A percentile compares a stretch with the other conserved stretches of the same genome.
Evolutionary conservation across 441 rosid species (phyloP).

Genomic region (Capsella rubella): DNA sequence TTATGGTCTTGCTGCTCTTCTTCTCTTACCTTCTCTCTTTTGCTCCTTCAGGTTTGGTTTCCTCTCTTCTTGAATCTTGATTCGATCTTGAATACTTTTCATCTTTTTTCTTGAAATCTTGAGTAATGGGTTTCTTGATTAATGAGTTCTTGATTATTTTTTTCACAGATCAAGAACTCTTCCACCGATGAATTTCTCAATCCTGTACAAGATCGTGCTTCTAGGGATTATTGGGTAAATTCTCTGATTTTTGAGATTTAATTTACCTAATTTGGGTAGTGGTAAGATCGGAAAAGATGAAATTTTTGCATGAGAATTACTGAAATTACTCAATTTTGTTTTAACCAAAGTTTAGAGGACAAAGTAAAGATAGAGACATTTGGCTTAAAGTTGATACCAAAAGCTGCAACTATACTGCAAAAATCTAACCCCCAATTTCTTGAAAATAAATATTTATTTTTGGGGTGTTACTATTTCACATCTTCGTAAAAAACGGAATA

Average conservation of each 20-base stretch:
- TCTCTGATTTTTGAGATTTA: background rate
- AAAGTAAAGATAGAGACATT: constrained; percentile 20
- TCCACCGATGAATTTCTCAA: constrained; percentile 60
- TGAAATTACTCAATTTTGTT: constrained; percentile 15
- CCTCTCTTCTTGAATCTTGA: background rate
- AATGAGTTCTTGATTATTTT: constrained; percentile 12
- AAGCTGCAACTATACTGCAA: no score
- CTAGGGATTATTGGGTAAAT: constrained; percentile 71
- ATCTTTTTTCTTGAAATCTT: background rate
- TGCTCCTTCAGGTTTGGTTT: constrained; percentile 55
- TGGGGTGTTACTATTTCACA: background rate
- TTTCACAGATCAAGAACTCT: constrained; percentile 61
- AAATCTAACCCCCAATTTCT: constrained; percentile 7
- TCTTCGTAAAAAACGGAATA: constrained; percentile 18
- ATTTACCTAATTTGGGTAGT: background rate
- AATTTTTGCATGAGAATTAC: constrained; percentile 14
- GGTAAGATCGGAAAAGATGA: constrained; percentile 12
- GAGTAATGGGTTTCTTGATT: constrained; percentile 8
- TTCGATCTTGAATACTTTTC: constrained; percentile 2
- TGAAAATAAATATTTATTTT: background rate
- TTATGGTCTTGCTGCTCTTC: constrained; percentile 65
- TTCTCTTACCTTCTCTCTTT: constrained; percentile 68
- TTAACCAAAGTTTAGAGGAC: background rate
- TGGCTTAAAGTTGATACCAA: constrained; percentile 38
- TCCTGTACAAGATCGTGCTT: constrained; percentile 59